Evolutionary conservation across 1,284 basidiomycete genomes (phyloP), one percentile per base, ranked within the genome.

Genomic region (Marasmius sp.): DNA sequence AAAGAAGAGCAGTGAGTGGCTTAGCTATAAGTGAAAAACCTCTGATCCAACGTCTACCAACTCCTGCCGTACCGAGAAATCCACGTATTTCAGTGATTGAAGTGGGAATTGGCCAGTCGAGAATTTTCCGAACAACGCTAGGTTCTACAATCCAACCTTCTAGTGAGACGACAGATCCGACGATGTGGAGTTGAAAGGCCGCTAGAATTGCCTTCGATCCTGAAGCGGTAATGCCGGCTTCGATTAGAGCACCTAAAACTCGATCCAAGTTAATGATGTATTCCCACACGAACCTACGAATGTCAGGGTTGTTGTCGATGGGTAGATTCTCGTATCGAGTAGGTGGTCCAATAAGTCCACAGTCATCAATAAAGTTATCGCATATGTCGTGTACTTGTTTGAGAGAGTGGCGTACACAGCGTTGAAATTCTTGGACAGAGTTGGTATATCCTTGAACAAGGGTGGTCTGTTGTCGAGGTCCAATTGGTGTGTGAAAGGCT

Each of bases 391-490:
- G 67, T 0, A 57, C 62, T 0, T 62, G 52, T n/a, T 62, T 57
- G 0, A 75, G 58, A 0, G 67, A 61, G 55, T 75, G 74, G 5
- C 50, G 49, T 0, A 66, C 63, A 22, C 64, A 62, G 0, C 61
- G 57, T 8, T 66, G 64, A 57, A 76, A 75, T 60, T 72, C 68
- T 27, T 65, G 67, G 0, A 72, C 62, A 0, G 71, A 66, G 62
- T 77, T 77, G 4, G 68, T 67, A 18, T 61, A 70, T 0, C 76
- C 76, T 58, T 71, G 69, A 0, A 70, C 71, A 11, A 74, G 54
- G 0, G 63, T 61, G 0, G 59, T 65, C 0, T 65, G 58, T 9
- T 69, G 65, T 0, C 60, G 41, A 0, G 72, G 63, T 1, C 72
- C 59, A 57, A 12, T 59, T 2, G 43, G 43, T 3, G 27, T 51